Base-by-base conservation (phyloP, 1,139 yeast species). In the Kluyveromyces marxianus region DNA sequence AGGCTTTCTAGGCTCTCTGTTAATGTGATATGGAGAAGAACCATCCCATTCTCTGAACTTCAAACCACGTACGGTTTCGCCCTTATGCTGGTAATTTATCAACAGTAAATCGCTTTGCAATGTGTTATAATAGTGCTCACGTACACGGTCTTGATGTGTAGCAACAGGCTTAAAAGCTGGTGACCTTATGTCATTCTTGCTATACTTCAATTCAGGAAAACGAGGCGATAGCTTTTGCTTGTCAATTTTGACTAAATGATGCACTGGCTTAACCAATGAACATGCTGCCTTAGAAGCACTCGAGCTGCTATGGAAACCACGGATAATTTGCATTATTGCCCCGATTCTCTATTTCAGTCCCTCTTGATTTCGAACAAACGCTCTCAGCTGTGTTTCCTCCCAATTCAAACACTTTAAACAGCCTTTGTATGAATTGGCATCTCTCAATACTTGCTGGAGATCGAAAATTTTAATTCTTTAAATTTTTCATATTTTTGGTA, bases 21-120 rank as follows among this genome's bases (percentile, higher is more conserved):
- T 88, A 48, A 89, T 65, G 62, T 90, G 95, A 68, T 86, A 92
- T 41, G 97, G 96, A 34, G 96, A 83, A 30, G 85, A 74, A 42
- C 86, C 85, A 51, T 88, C 94, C 96, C 98, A 90, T 47, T 77
- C 72, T 68, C 96, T 77, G 56, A 75, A 74, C 69, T 86, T 87
- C 53, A 77, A 74, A 49, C 97, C 97, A 36, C 60, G 65, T n/a
- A 74, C 59, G 24, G 58, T 58, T 39, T 66, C 60, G 44, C 70
- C 71, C 34, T 73, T 81, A 65, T 92, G 97, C 46, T 74, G 72
- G 62, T 87, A 89, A 55, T 79, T 79, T 59, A 85, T 82, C 56
- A 92, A 77, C 57, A 92, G 69, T 57, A 94, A 65, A 59, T 94
- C 97, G 4, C 88, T 71, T 55, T 80, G 77, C 41, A 94, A 62